These are phyloP conservation scores for Boletus rubroflammeus DNA, from an alignment of 768 basidiomycete species.

Conservation along the genomic window DNA sequence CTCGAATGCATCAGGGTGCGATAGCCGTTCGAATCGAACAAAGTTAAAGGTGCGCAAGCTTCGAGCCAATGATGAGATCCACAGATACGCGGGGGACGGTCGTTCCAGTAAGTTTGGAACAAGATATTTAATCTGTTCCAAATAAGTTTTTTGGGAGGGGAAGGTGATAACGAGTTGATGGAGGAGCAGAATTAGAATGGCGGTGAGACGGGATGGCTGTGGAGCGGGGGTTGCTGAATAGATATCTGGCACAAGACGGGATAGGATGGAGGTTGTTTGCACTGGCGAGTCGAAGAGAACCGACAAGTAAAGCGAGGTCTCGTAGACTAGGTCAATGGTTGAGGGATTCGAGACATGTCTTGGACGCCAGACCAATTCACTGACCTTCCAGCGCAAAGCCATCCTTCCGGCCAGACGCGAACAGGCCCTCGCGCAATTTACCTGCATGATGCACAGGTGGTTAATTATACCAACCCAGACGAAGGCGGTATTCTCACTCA, in stretches of 20 bases:
- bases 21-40: slow-evolving; percentile 46
- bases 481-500: slow-evolving; percentile 33
- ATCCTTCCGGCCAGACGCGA: slow-evolving; percentile 57
- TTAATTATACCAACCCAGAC: neutral
- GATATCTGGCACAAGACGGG: slow-evolving; percentile 52
- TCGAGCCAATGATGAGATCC: slow-evolving; percentile 52
- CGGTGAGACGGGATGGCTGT: slow-evolving; percentile 25
- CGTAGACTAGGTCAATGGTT: slow-evolving; percentile 49
- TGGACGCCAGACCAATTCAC: slow-evolving; percentile 6
- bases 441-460: slow-evolving; percentile 37
- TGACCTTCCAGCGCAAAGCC: slow-evolving; percentile 66
- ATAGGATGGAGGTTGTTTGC: slow-evolving; percentile 60
- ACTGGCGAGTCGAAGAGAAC: slow-evolving; percentile 57
- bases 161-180: slow-evolving; percentile 55
- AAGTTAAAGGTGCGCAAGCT: slow-evolving; percentile 56
- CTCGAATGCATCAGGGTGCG: slow-evolving; percentile 29
- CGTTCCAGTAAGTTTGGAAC: slow-evolving; percentile 36
- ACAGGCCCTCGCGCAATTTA: slow-evolving; percentile 72
- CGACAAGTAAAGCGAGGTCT: slow-evolving; percentile 67
- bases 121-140: slow-evolving; percentile 20
- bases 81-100: slow-evolving; percentile 36
- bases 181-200: slow-evolving; percentile 49
- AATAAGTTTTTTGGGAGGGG: slow-evolving; percentile 61
- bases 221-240: slow-evolving; percentile 29
- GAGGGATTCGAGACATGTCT: neutral